Percentiles rank a stretch among this genome's conserved stretches.
Conservation (phyloP, 169 alveolate species). For the Eimeria acervulina region DNA sequence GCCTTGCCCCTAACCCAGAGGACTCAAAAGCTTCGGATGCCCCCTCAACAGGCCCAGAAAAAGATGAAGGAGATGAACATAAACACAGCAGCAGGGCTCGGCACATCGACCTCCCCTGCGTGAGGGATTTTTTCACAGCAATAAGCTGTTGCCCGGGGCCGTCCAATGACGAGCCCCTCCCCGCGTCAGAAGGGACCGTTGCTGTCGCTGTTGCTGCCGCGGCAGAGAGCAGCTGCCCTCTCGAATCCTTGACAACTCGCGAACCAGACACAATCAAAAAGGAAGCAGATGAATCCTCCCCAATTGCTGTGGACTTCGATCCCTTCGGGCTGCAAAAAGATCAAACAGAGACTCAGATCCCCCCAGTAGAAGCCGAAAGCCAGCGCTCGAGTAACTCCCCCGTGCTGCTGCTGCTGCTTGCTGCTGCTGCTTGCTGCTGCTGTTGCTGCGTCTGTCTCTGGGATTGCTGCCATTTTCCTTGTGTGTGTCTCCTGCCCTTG, state of each 20-base stretch:
- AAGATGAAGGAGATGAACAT: background rate
- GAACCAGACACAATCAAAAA: background rate
- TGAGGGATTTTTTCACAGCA: conserved; percentile 2
- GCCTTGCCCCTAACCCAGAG: background rate
- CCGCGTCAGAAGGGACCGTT: background rate
- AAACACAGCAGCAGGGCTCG: background rate
- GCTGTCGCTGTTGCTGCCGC: background rate
- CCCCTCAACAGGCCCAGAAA: background rate
- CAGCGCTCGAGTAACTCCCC: background rate
- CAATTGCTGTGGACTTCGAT: conserved; percentile 38
- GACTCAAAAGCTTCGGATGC: background rate
- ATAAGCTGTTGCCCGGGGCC: conserved; percentile 25
- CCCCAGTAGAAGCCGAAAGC: background rate
- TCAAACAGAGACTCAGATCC: background rate
- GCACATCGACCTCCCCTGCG: conserved; percentile 50
- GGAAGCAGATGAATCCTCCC: background rate
- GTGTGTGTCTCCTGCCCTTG: background rate
- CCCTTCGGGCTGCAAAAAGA: conserved; percentile 40
- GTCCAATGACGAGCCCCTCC: background rate
- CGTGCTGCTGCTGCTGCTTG: background rate
- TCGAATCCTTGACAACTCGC: background rate
- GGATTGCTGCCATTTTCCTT: background rate
- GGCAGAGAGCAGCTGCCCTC: background rate
- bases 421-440: conserved; percentile 62
- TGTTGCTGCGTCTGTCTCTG: conserved; percentile 14